Percentiles rank a stretch among this genome's conserved stretches.
phyloP scores from a whole-genome alignment of 371 early-diverging fungal species.

The Mortierella sp. region DNA sequence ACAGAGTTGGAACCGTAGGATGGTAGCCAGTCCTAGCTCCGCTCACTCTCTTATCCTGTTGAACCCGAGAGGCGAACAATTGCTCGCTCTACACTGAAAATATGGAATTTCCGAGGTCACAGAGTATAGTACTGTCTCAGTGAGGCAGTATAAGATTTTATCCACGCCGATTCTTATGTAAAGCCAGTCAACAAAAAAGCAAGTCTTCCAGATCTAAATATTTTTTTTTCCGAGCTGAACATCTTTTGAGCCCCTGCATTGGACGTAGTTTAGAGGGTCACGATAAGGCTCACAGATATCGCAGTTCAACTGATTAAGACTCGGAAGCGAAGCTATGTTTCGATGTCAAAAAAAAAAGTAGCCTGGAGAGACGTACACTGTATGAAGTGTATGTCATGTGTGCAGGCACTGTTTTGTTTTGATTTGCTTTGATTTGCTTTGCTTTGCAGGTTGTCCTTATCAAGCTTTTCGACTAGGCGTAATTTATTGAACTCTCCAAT shows the following conservation, averaged over 20 bases:
- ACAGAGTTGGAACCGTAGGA: too few relatives aligned
- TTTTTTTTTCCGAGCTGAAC: background rate
- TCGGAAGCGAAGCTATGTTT: too few relatives aligned
- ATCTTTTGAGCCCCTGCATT: too few relatives aligned
- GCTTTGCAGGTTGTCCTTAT: background rate
- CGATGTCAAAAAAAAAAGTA: too few relatives aligned
- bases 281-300: slow-evolving; percentile 2
- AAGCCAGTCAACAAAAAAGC: background rate
- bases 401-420: background rate
- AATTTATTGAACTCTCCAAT: background rate
- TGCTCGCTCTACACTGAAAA: background rate
- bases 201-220: background rate
- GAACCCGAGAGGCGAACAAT: background rate
- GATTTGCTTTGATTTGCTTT: too few relatives aligned
- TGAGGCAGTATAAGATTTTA: background rate
- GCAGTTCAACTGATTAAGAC: too few relatives aligned
- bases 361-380: too few relatives aligned
- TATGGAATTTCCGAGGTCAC: slow-evolving; percentile 5
- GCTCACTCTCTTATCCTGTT: background rate
- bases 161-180: background rate
- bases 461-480: background rate
- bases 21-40: background rate
- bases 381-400: background rate
- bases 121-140: background rate
- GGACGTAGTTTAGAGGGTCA: background rate